phyloP scores from a whole-genome alignment of 805 yeast species.

The Yamadazyma endophytica region DNA sequence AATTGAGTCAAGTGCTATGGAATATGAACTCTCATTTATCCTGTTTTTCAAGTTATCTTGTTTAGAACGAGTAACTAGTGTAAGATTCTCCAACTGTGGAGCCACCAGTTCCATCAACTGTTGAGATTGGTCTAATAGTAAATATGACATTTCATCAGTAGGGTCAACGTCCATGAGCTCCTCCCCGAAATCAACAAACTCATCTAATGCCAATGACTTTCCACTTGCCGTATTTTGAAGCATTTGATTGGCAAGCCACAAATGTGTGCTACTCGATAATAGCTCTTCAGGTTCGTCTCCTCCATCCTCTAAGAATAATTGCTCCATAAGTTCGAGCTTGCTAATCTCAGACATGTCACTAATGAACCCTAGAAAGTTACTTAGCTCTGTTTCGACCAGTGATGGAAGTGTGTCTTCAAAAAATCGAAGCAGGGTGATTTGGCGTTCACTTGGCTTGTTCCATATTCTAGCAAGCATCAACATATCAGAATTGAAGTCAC shows the following conservation, averaged over 20 bases:
- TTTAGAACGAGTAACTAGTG: constrained; percentile 4
- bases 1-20: constrained; percentile 45
- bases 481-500: constrained; percentile 12
- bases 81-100: constrained; percentile 12
- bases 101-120: constrained; percentile 34
- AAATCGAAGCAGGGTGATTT: no score
- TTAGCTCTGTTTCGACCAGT: constrained; percentile 18
- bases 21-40: constrained; percentile 22
- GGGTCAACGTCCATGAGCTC: constrained; percentile 7
- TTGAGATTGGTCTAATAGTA: constrained; percentile 35
- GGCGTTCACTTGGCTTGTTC: constrained; percentile 1
- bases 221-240: constrained; percentile 1
- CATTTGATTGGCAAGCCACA: constrained; percentile 31
- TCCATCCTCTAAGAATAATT: neutral
- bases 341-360: neutral
- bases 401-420: constrained; percentile 15
- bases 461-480: constrained; percentile 12
- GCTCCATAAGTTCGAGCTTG: constrained; percentile 1
- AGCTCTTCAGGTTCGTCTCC: neutral
- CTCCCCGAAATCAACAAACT: constrained; percentile 14
- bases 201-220: constrained; percentile 11
- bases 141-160: constrained; percentile 21
- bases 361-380: constrained; percentile 5
- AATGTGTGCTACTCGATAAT: constrained; percentile 11
- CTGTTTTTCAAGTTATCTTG: constrained; percentile 4